Conservation (phyloP, 2,329 filamentous ascomycete species). For the Madurella mycetomatis region DNA sequence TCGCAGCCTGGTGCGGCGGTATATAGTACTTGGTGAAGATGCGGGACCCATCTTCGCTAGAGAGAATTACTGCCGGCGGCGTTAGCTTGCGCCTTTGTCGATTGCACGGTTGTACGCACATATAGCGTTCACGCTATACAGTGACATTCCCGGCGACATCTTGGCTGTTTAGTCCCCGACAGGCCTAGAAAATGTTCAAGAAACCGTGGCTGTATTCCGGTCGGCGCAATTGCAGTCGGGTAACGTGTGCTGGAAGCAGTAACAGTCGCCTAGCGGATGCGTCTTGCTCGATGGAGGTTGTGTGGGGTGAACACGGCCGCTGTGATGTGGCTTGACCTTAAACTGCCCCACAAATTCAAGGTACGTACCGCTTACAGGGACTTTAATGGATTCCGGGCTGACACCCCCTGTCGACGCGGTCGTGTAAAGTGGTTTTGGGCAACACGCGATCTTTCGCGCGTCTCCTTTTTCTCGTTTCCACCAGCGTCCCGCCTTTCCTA, state of each 20-base stretch:
- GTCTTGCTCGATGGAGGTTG: conserved; percentile 6
- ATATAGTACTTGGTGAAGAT: conserved; percentile 93
- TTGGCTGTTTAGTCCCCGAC: conserved; percentile 23
- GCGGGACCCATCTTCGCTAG: conserved; percentile 81
- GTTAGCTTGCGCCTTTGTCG: conserved; percentile 9
- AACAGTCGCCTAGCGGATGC: neutral
- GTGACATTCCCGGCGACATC: conserved; percentile 73
- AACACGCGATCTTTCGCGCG: conserved; percentile 20
- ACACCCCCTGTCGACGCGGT: conserved; percentile 17
- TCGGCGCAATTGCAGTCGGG: conserved; percentile 11
- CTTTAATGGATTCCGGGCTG: conserved; percentile 17
- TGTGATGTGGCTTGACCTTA: conserved; percentile 26
- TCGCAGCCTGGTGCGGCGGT: conserved; percentile 48
- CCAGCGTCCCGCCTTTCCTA: neutral
- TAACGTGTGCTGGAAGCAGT: conserved; percentile 1
- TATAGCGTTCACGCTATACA: conserved; percentile 72
- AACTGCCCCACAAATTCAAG: conserved; percentile 17
- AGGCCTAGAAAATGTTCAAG: neutral
- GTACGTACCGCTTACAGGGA: conserved; percentile 21
- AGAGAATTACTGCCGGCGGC: conserved; percentile 50
- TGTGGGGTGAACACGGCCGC: conserved; percentile 18
- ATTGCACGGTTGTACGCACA: conserved; percentile 28
- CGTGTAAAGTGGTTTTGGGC: conserved; percentile 23
- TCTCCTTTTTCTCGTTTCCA: conserved; percentile 17
- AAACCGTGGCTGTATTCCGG: conserved; percentile 1